Base-by-base conservation (phyloP, 345 rosid species). In the Iberis pinnata region DNA sequence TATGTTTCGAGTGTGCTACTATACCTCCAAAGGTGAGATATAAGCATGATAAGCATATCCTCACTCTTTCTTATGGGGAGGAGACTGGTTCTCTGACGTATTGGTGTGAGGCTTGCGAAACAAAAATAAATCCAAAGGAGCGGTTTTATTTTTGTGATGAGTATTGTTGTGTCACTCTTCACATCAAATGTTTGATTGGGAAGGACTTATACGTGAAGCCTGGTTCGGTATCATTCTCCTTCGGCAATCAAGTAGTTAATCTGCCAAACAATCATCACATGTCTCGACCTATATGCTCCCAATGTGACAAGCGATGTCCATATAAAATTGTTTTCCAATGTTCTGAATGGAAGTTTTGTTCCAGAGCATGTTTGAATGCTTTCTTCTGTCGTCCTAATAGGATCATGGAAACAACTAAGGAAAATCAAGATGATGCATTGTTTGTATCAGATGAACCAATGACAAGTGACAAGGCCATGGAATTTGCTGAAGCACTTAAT, bases 71-170 rank as follows among this genome's bases (percentile, higher is more conserved):
- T 24, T 36, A 42, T 33, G 53, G 53, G 3, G 1, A 35, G 2
- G 27, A 24, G 27, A 12, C 6, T 12, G 22, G 35, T 17, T 33
- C 19, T 8, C 31, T 4, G 43, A 16, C 4, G 0, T 12, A 16
- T 12, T 58, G 54, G 54, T 58, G 63, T 24, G 63, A 46, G 18
- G 18, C 0, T 36, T 58, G 63, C 13, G 54, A 58, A 7, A 0
- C 0, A 0, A 0, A 45, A 45, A 45, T 54, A 26, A 2, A 53
- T 20, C 24, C 24, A 0, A 11, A 40, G 1, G 1, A 11, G 0
- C 3, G 19, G 58, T 6, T 20, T 53, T 53, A 39, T 37, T 6
- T 11, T 10, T 53, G 58, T 39, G 46, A 11, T 22, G 45, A 40
- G 17, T 12, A 18, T 7, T 25, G 58, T 15, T 37, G 36, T 53